Evolutionary conservation across 2,329 filamentous ascomycete species (phyloP).

Genomic region (Arthrobotrys megalospora): DNA sequence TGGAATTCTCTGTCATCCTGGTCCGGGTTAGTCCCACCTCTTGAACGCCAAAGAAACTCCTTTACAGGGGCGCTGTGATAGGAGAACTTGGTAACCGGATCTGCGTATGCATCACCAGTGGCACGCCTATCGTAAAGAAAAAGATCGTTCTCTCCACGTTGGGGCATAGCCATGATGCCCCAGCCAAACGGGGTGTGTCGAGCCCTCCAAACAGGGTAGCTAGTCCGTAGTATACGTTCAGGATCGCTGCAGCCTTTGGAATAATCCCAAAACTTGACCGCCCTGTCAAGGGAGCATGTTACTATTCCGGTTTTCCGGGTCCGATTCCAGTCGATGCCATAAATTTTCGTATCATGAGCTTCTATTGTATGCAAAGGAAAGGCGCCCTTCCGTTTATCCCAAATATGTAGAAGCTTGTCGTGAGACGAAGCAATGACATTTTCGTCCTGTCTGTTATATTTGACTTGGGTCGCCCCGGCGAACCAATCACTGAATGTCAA

Average conservation of each 20-base stretch:
- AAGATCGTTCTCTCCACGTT: slow-evolving; percentile 86
- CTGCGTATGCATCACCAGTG: slow-evolving; percentile 69
- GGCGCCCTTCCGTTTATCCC: slow-evolving; percentile 86
- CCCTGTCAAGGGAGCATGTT: slow-evolving; percentile 91
- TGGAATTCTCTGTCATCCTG: slow-evolving; percentile 92
- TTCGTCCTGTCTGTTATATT: slow-evolving; percentile 90
- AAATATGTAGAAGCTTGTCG: slow-evolving; percentile 87
- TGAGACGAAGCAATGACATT: slow-evolving; percentile 91
- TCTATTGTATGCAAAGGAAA: slow-evolving; percentile 85
- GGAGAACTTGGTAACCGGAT: slow-evolving; percentile 74
- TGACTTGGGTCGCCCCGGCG: slow-evolving; percentile 93
- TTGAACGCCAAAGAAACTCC: slow-evolving; percentile 89
- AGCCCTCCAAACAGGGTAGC: slow-evolving; percentile 91
- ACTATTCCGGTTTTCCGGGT: slow-evolving; percentile 79
- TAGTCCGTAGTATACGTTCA: slow-evolving; percentile 83
- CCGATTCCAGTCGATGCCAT: slow-evolving; percentile 94
- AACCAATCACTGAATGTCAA: slow-evolving; percentile 93
- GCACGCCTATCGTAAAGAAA: slow-evolving; percentile 81
- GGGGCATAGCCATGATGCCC: slow-evolving; percentile 90
- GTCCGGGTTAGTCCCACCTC: slow-evolving; percentile 76
- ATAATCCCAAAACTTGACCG: slow-evolving; percentile 95
- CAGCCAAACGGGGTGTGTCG: slow-evolving; percentile 91
- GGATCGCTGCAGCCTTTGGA: slow-evolving; percentile 75
- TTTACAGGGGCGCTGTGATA: slow-evolving; percentile 81
- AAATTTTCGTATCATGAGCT: slow-evolving; percentile 93